Base-by-base conservation (phyloP, 768 basidiomycete species). In the Coprinellus micaceus region DNA sequence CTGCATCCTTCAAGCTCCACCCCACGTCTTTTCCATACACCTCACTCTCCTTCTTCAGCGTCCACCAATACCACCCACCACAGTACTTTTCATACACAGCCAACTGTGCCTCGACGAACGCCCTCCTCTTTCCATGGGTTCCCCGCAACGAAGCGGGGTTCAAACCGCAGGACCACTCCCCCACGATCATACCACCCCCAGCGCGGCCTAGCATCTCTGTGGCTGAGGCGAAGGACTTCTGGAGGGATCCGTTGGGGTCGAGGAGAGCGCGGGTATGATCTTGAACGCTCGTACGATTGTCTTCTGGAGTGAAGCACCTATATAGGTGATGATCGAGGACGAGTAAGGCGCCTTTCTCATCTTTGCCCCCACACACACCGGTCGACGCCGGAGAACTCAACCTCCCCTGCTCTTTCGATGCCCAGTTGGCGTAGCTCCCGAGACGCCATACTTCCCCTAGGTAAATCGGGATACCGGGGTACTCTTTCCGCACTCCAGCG, bases 31-130 rank as follows among this genome's bases (percentile, higher is more conserved):
- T 83, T 3, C 66, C 68, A 4, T 71, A 65, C 44, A 45, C 44
- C 19, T 17, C 24, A 17, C 15, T 28, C 49, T 83, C 78, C 68
- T 91, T 90, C 74, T 85, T 91, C 65, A 83, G 87, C 36, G 88
- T 91, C 91, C 91, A 91, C 66, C 88, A 93, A 72, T 85, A 93
- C 80, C 82, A 88, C 4, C 91, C 91, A 0, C 80, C 82, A 57
- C 88, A 86, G 33, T 70, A 61, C 45, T 69, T 66, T 55, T 91
- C 88, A 58, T 81, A 92, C 37, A 89, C 61, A 19, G 75, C 78
- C 47, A 91, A 69, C 67, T 94, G 83, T 3, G 89, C 85, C 17
- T 74, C 66, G 3, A 87, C 74, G 57, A 82, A 93, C 17, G 64
- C 63, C 29, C 70, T 65, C 13, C 72, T 68, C 17, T 81, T 81